Conservation (phyloP, 768 basidiomycete species). For the Paxillus ammoniavirescens region DNA sequence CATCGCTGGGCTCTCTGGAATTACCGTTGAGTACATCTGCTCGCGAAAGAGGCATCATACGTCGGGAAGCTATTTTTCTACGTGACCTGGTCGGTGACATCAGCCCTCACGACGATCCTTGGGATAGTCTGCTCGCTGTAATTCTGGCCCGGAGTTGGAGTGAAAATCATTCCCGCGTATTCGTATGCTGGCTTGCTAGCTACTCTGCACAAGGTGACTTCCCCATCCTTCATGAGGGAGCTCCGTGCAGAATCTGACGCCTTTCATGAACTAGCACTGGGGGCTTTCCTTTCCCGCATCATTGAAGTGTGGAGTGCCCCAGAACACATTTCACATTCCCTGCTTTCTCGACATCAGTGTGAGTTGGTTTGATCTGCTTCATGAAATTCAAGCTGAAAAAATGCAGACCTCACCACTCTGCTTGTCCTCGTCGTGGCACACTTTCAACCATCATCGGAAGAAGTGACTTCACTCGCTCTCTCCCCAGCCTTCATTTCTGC, state of each 20-base stretch:
- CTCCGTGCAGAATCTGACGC: conserved; percentile 1
- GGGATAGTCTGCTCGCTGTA: conserved; percentile 46
- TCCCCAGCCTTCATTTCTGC: conserved; percentile 64
- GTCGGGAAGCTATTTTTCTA: conserved; percentile 56
- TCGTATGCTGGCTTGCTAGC: conserved; percentile 69
- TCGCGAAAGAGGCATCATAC: conserved; percentile 42
- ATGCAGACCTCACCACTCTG: conserved; percentile 68
- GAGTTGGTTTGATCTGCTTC: conserved; percentile 27
- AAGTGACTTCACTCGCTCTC: conserved; percentile 45
- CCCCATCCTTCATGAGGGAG: conserved; percentile 6
- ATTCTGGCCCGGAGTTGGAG: conserved; percentile 59
- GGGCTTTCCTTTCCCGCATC: conserved; percentile 44
- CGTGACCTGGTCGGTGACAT: conserved; percentile 51
- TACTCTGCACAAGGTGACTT: conserved; percentile 30
- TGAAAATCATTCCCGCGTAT: conserved; percentile 56
- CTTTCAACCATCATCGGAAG: conserved; percentile 50
- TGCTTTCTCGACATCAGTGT: conserved; percentile 77
- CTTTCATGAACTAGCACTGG: conserved; percentile 35
- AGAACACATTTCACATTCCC: conserved; percentile 78
- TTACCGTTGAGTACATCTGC: conserved; percentile 31
- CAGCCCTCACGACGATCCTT: conserved; percentile 44
- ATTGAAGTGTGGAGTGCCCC: conserved; percentile 71
- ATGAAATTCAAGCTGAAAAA: neutral
- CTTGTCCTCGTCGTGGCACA: conserved; percentile 66
- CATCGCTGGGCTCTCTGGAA: conserved; percentile 37